These are phyloP conservation scores for Friedmanniomyces endolithicus DNA, from an alignment of 495 filamentous ascomycete species.

Conservation along the genomic window DNA sequence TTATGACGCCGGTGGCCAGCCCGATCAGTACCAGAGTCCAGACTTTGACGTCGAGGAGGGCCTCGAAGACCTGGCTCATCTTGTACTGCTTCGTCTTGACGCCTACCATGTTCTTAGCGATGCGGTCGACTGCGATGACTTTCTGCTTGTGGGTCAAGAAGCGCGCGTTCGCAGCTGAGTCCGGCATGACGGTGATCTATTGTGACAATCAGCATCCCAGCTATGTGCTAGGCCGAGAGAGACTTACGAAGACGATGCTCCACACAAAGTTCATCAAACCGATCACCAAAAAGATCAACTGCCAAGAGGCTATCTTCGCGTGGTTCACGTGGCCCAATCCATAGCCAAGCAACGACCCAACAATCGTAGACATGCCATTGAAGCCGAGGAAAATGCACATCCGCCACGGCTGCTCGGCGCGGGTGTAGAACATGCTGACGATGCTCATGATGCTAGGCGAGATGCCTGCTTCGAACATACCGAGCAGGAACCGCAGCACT, in stretches of 20 bases:
- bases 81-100: slow-evolving; percentile 16
- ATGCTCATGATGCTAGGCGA: slow-evolving; percentile 12
- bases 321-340: slow-evolving; percentile 7
- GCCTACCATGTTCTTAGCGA: slow-evolving; percentile 11
- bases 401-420: slow-evolving; percentile 4
- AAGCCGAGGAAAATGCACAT: slow-evolving; percentile 24
- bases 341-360: slow-evolving; percentile 5
- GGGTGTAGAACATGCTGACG: slow-evolving; percentile 13
- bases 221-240: background rate
- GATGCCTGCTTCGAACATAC: slow-evolving; percentile 9
- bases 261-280: slow-evolving; percentile 15
- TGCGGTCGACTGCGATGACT: slow-evolving; percentile 13
- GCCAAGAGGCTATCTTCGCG: background rate
- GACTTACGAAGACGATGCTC: slow-evolving; percentile 7
- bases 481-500: slow-evolving; percentile 10
- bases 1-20: slow-evolving; percentile 6
- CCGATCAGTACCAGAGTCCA: slow-evolving; percentile 6
- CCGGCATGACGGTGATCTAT: slow-evolving; percentile 5
- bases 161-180: background rate
- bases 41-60: slow-evolving; percentile 14
- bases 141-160: slow-evolving; percentile 13
- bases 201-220: background rate
- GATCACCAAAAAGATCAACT: slow-evolving; percentile 15
- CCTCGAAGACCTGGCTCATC: slow-evolving; percentile 3
- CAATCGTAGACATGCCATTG: slow-evolving; percentile 12